phyloP scores from a whole-genome alignment of 1,139 yeast genomes.

The Arxiozyma telluris region DNA sequence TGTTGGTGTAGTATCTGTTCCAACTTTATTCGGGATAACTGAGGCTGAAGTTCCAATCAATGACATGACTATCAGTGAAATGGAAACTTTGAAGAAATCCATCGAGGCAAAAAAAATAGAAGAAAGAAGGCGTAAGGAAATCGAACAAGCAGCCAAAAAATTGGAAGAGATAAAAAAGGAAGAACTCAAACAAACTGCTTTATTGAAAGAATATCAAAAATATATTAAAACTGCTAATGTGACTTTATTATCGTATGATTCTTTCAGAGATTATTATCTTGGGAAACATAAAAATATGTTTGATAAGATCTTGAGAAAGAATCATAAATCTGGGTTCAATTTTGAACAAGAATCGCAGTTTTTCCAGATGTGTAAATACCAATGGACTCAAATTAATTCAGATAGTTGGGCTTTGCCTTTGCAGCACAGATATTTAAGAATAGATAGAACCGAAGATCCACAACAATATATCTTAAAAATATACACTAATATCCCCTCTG shows the following conservation, averaged over 20 bases:
- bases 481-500: background rate
- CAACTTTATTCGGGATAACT: slow-evolving; percentile 46
- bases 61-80: background rate
- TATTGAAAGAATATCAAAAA: slow-evolving; percentile 4
- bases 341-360: slow-evolving; percentile 12
- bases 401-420: slow-evolving; percentile 25
- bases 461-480: background rate
- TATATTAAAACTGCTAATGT: slow-evolving; percentile 13
- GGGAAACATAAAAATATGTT: background rate
- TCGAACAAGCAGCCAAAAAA: background rate
- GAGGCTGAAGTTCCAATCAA: slow-evolving; percentile 24
- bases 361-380: slow-evolving; percentile 20
- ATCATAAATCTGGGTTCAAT: background rate
- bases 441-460: background rate
- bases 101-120: slow-evolving; percentile 2
- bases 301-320: background rate
- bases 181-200: slow-evolving; percentile 1
- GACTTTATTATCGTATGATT: slow-evolving; percentile 27
- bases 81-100: background rate
- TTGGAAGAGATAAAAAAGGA: background rate
- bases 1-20: slow-evolving; percentile 53
- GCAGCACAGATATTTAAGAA: background rate
- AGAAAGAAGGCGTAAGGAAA: slow-evolving; percentile 1
- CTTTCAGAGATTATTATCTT: slow-evolving; percentile 22
- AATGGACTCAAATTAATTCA: slow-evolving; percentile 25